Conservation (phyloP, 495 filamentous ascomycete species). For the Neurospora tetraspora region DNA sequence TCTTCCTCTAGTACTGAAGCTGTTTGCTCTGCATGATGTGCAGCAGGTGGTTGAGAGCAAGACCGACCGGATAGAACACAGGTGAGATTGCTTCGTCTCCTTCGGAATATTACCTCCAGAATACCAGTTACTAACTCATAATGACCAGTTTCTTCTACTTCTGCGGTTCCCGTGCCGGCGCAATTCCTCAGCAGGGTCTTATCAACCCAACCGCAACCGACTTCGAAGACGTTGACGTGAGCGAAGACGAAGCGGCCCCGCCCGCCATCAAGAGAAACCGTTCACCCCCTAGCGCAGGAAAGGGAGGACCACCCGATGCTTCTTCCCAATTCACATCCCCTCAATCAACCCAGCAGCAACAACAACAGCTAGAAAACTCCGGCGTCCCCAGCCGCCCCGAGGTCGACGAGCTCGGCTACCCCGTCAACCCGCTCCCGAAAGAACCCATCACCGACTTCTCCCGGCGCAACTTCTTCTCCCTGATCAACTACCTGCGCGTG, state of each 20-base stretch:
- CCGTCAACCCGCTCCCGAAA: slow-evolving; percentile 50
- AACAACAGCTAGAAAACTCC: slow-evolving; percentile 32
- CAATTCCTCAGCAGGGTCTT: slow-evolving; percentile 10
- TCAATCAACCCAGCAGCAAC: neutral
- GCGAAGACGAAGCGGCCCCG: slow-evolving; percentile 67
- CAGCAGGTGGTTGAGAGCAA: slow-evolving; percentile 78
- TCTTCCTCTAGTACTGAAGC: slow-evolving; percentile 80
- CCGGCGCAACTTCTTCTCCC: slow-evolving; percentile 86
- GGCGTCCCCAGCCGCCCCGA: slow-evolving; percentile 54
- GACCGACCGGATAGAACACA: slow-evolving; percentile 72
- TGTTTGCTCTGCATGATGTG: slow-evolving; percentile 86
- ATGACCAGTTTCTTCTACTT: slow-evolving; percentile 74
- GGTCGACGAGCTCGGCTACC: slow-evolving; percentile 82
- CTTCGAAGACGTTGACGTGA: slow-evolving; percentile 26
- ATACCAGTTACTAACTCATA: neutral
- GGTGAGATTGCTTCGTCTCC: slow-evolving; percentile 36
- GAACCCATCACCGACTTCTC: slow-evolving; percentile 84
- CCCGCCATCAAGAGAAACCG: slow-evolving; percentile 62
- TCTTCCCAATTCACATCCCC: neutral
- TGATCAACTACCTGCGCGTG: slow-evolving; percentile 86
- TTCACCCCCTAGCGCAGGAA: slow-evolving; percentile 24
- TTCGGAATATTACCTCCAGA: neutral
- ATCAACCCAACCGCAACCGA: slow-evolving; percentile 19
- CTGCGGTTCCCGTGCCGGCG: slow-evolving; percentile 49
- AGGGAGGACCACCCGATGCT: slow-evolving; percentile 1